Conservation (phyloP, 306 rosid species). For the Prunus mongolica region DNA sequence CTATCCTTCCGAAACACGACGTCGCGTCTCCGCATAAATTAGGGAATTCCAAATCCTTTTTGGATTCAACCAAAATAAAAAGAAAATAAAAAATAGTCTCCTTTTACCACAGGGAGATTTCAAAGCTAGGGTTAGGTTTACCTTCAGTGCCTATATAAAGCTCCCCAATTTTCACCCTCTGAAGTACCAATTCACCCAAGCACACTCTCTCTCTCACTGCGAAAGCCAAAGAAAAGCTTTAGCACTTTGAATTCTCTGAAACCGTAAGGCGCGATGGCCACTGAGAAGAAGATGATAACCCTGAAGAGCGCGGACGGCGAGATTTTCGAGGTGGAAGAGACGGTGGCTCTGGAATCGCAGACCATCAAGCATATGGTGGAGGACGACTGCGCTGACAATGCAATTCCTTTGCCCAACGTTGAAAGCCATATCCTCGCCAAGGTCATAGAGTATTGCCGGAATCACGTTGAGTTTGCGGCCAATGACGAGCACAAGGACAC, state of each 20-base stretch:
- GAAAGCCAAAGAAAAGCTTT: background rate
- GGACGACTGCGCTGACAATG: conserved; percentile 3
- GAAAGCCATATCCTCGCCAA: conserved; percentile 12
- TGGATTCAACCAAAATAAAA: background rate
- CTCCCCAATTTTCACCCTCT: background rate
- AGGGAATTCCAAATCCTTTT: background rate
- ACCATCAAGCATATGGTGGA: conserved; percentile 32
- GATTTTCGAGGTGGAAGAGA: conserved; percentile 22
- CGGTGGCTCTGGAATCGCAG: conserved; percentile 17
- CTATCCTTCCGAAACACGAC: background rate
- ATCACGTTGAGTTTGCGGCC: conserved; percentile 19
- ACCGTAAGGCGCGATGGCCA: conserved; percentile 6
- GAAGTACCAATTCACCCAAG: background rate
- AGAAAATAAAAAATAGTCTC: background rate
- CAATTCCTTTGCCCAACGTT: conserved; percentile 26
- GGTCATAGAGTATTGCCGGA: conserved; percentile 31
- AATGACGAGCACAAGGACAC: background rate
- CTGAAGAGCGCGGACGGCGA: conserved; percentile 31
- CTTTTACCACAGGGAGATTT: background rate
- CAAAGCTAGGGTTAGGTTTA: background rate
- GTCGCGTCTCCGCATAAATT: background rate
- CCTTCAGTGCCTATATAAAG: background rate
- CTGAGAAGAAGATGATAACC: conserved; percentile 20
- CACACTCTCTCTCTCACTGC: background rate
- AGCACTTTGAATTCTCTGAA: background rate